Conservation (phyloP, 352 stramenopile genomes). For the Thraustotheca clavata region DNA sequence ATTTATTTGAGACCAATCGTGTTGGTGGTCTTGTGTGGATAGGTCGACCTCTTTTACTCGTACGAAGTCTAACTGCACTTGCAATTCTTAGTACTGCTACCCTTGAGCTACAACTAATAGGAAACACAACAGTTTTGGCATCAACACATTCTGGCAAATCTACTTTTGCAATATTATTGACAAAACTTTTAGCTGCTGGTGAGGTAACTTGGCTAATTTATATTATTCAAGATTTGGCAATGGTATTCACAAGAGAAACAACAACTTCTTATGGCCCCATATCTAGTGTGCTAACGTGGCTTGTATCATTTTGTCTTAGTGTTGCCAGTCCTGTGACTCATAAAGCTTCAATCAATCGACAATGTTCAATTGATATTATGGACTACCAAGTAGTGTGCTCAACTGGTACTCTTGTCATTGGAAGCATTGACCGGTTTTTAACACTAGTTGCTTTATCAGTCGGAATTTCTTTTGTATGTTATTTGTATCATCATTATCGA, state of each 20-base stretch:
- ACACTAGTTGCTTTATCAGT: too few species aligned
- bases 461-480: too few species aligned
- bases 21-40: slow-evolving; percentile 6
- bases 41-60: background rate
- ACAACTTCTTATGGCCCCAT: background rate
- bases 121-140: background rate
- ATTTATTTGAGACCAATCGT: slow-evolving; percentile 8
- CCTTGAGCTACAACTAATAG: background rate
- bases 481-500: too few species aligned
- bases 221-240: background rate
- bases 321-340: background rate
- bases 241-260: background rate
- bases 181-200: background rate
- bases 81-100: slow-evolving; percentile 5
- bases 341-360: background rate
- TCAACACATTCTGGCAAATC: background rate
- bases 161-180: background rate
- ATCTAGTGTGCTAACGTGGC: background rate
- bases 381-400: slow-evolving; percentile 9
- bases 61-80: background rate
- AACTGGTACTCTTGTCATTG: background rate
- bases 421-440: background rate
- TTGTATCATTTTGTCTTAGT: background rate
- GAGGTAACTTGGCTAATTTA: slow-evolving; percentile 6
- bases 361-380: background rate